Evolutionary conservation across 108 stramenopile species (phyloP).

Genomic region (Nitzschia inconspicua): DNA sequence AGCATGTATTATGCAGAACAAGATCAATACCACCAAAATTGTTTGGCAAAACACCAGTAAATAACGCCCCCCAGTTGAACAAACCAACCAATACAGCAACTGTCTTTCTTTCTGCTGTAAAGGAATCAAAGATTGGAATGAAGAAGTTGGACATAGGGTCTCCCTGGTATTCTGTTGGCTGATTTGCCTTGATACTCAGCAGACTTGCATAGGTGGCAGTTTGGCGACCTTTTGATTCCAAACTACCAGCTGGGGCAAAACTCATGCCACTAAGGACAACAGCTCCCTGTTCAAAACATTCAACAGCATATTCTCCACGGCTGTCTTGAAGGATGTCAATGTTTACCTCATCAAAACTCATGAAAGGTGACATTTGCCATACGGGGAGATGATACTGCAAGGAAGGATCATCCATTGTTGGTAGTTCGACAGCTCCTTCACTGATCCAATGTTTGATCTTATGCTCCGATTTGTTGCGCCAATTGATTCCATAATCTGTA

Average conservation of each 20-base stretch:
- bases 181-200: not conserved
- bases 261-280: not conserved
- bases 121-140: slow-evolving; percentile 18
- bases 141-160: no score
- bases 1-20: no score
- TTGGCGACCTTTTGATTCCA: not conserved
- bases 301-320: no score
- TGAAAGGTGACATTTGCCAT: slow-evolving; percentile 16
- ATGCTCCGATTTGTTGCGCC: no score
- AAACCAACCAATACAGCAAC: no score
- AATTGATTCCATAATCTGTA: no score
- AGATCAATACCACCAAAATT: not conserved
- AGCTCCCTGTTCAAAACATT: slow-evolving; percentile 4
- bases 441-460: no score
- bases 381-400: no score
- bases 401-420: no score
- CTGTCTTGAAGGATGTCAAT: no score
- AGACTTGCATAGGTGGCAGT: slow-evolving; percentile 4
- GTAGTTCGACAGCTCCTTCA: no score
- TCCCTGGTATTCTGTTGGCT: not conserved
- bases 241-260: not conserved
- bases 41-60: slow-evolving; percentile 1
- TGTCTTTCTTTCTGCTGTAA: not conserved
- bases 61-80: not conserved
- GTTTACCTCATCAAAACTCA: no score